Base-by-base conservation (phyloP, 2,329 filamentous ascomycete genomes). In the Stagonosporopsis vannaccii region DNA sequence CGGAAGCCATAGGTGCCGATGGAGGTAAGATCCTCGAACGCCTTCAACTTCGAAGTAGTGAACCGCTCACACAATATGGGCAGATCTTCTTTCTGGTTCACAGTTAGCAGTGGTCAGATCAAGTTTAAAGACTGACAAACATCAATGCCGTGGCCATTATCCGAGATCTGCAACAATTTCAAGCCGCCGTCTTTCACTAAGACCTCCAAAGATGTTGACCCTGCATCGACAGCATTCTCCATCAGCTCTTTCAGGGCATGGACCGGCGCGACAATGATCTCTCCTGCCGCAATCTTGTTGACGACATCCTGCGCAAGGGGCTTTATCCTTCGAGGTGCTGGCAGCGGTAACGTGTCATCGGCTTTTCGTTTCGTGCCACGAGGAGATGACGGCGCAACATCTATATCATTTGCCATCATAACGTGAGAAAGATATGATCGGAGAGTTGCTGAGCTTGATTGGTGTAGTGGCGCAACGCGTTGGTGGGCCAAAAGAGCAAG, bases 1-100 rank as follows among this genome's bases (percentile, higher is more conserved):
- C 95, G 90, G 72, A 99, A 99, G n/a, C 95, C 95, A 75, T 99
- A 99, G 1, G 95, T 98, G 46, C 88, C 89, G 62, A 99, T 98
- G 4, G 88, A 90, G 36, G 87, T 87, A 43, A 99, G 81, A 74
- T 99, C 95, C 74, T 98, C 94, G 65, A 99, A 99, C 5, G 87
- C 86, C 66, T 95, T 92, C 56, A 99, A 83, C 74, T 99, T 99
- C 12, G 94, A 98, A 0, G 95, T 99, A 9, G 95, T 99, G 73
- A 97, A 97, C 46, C 95, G 88, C 75, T 98, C 92, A 71, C 95
- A 99, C 4, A 99, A 82, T 55, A 99, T 96, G 1, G 90, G 83
- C 58, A 99, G 75, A 74, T 99, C 95, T 62, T 96, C 92, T 83
- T 90, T 92, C 91, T 96, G 51, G 13, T 8, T 6, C 6, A 17